phyloP scores from a whole-genome alignment of 257 asterid genomes.

The Nicotiana undulata region DNA sequence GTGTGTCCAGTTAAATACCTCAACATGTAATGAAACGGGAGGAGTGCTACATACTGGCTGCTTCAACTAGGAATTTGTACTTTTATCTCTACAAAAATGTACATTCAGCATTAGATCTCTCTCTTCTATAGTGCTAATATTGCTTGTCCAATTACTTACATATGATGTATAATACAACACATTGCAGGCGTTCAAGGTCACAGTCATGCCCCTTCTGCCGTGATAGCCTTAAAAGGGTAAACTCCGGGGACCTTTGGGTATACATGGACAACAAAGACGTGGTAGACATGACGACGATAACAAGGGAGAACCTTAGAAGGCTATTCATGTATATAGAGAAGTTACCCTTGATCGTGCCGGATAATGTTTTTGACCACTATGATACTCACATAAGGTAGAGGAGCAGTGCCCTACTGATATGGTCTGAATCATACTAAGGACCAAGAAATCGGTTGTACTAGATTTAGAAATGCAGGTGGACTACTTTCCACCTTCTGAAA shows the following conservation, averaged over 20 bases:
- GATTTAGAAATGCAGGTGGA: conserved; percentile 13
- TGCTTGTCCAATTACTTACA: neutral
- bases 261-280: conserved; percentile 62
- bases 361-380: conserved; percentile 59
- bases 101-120: neutral
- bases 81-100: neutral
- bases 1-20: neutral
- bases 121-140: neutral
- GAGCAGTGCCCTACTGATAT: neutral
- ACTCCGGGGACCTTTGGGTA: conserved; percentile 88
- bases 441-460: neutral
- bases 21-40: neutral
- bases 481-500: neutral
- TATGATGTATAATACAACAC: neutral
- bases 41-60: neutral
- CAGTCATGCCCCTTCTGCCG: conserved; percentile 99
- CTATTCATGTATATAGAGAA: conserved; percentile 83
- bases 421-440: neutral
- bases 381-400: conserved; percentile 69
- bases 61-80: neutral
- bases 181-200: conserved; percentile 79
- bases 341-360: conserved; percentile 75
- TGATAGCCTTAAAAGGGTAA: conserved; percentile 79
- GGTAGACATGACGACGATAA: conserved; percentile 58
- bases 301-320: conserved; percentile 81